Evolutionary conservation across 345 rosid genomes (phyloP).

Genomic region (Brassica rapa): DNA sequence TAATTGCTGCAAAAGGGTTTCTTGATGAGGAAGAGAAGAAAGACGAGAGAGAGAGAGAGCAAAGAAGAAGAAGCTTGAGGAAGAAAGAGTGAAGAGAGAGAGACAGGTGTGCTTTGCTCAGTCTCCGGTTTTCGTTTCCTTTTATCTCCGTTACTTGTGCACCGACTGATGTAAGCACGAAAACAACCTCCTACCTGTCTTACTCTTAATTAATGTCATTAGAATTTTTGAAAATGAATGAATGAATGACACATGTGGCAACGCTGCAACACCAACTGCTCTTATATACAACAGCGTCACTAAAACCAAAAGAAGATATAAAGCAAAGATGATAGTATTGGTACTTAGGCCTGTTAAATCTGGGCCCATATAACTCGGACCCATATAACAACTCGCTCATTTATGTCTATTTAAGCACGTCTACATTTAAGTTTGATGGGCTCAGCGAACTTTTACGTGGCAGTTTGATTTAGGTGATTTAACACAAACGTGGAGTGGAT

Average conservation of each 20-base stretch:
- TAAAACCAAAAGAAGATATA: not conserved
- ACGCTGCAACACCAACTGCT: not conserved
- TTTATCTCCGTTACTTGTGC: conserved; percentile 31
- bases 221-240: conserved; percentile 5
- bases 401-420: not conserved
- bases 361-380: not conserved
- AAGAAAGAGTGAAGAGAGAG: conserved; percentile 11
- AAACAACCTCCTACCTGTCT: conserved; percentile 35
- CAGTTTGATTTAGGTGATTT: not conserved
- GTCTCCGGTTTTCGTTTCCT: conserved; percentile 6
- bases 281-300: not conserved
- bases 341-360: not conserved
- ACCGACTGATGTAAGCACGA: conserved; percentile 36
- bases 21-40: conserved; percentile 3
- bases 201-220: conserved; percentile 10
- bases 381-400: not conserved
- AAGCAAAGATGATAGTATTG: not conserved
- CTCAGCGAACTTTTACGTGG: not conserved
- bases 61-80: conserved; percentile 8
- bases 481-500: not conserved
- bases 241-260: not conserved
- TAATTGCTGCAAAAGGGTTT: not conserved
- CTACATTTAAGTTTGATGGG: not conserved
- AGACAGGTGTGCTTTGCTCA: conserved; percentile 23
- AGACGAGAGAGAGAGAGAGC: not conserved